Evolutionary conservation across 305 asterid species (phyloP).

Genomic region (Solanum hybrid): DNA sequence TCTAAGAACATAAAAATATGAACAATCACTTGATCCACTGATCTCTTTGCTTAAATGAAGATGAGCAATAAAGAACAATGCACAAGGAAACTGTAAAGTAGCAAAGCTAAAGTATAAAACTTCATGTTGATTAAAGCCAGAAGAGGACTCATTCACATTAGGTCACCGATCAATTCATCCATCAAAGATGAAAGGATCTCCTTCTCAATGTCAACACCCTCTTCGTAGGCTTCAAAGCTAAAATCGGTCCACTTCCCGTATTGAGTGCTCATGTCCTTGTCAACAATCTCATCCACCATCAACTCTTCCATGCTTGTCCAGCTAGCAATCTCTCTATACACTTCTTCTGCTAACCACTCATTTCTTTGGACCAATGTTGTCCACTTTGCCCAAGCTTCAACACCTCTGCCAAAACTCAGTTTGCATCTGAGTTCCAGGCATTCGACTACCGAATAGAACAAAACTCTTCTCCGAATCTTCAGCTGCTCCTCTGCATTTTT

Average conservation of each 20-base stretch:
- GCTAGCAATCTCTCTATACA: constrained; percentile 63
- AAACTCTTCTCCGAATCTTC: constrained; percentile 39
- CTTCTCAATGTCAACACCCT: constrained; percentile 68
- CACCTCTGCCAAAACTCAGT: constrained; percentile 32
- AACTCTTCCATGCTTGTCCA: constrained; percentile 57
- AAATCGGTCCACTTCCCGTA: constrained; percentile 85
- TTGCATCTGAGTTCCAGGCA: constrained; percentile 41
- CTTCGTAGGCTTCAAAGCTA: constrained; percentile 61
- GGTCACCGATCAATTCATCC: constrained; percentile 64
- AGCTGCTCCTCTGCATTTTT: constrained; percentile 31
- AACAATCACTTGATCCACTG: not conserved
- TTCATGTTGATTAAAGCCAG: not conserved
- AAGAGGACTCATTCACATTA: constrained; percentile 6
- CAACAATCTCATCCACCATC: constrained; percentile 90
- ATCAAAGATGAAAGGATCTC: constrained; percentile 52
- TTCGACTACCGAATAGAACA: constrained; percentile 65
- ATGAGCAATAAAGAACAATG: not conserved
- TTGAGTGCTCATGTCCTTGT: constrained; percentile 76
- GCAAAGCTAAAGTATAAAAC: not conserved
- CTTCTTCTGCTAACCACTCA: constrained; percentile 59
- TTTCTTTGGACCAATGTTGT: constrained; percentile 23
- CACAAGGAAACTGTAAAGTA: not conserved
- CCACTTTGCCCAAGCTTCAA: constrained; percentile 51
- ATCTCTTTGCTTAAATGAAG: not conserved
- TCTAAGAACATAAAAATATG: not conserved